phyloP scores from a whole-genome alignment of 192 early-diverging fungal species.

The Coemansia furcata region DNA sequence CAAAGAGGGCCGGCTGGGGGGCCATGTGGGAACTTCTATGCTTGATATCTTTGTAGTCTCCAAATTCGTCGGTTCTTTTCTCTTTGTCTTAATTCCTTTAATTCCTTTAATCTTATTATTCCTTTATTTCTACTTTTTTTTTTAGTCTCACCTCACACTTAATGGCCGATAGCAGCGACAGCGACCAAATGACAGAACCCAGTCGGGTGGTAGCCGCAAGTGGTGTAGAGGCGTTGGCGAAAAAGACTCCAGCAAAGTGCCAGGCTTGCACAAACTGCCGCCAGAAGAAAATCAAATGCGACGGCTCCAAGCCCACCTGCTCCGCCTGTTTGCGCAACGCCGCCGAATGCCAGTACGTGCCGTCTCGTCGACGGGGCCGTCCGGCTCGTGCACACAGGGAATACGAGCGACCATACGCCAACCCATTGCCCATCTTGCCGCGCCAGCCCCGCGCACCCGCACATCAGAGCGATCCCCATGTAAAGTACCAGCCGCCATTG shows the following conservation, averaged over 20 bases:
- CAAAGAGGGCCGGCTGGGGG: too few species aligned
- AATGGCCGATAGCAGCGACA: conserved; percentile 48
- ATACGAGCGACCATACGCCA: conserved; percentile 48
- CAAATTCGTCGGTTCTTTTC: neutral
- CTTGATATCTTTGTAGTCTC: too few species aligned
- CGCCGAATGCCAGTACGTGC: conserved; percentile 50
- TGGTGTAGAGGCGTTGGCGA: neutral
- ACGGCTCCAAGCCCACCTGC: conserved; percentile 52
- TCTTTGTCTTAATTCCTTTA: neutral
- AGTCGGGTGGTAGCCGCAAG: conserved; percentile 2
- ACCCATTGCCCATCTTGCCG: conserved; percentile 52
- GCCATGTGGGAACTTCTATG: too few species aligned
- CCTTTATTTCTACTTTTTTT: neutral
- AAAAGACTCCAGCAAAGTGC: conserved; percentile 43
- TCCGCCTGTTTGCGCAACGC: conserved; percentile 41
- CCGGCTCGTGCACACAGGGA: conserved; percentile 49
- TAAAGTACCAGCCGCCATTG: conserved; percentile 21
- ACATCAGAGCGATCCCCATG: conserved; percentile 9
- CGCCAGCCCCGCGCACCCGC: conserved; percentile 24
- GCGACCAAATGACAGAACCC: conserved; percentile 32
- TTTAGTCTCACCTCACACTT: neutral
- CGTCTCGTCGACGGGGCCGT: conserved; percentile 47
- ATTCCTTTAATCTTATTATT: neutral
- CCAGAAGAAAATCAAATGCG: conserved; percentile 54
- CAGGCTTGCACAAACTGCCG: conserved; percentile 55